Evolutionary conservation across 495 filamentous ascomycete species (phyloP).

Genomic region (Penicillium flavigenum): DNA sequence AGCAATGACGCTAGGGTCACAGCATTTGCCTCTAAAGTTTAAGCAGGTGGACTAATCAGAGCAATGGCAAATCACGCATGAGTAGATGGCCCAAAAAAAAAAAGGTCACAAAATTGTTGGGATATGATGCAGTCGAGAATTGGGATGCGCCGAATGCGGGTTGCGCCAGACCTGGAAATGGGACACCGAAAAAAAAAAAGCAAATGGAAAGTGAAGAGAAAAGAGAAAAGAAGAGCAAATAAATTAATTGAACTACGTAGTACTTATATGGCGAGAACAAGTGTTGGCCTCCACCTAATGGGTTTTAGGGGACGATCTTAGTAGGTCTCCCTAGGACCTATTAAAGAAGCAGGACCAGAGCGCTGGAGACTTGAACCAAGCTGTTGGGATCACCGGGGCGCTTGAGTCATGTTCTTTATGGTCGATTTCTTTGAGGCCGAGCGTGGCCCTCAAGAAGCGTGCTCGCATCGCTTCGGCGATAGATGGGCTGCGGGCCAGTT

Average conservation of each 20-base stretch:
- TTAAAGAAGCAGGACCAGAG: conserved; percentile 2
- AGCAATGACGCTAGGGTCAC: conserved; percentile 16
- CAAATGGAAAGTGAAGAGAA: conserved; percentile 7
- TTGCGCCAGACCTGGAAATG: conserved; percentile 14
- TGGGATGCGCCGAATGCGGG: conserved; percentile 31
- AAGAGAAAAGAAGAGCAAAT: not conserved
- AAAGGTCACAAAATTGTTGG: conserved; percentile 8
- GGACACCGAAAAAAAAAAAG: conserved; percentile 19
- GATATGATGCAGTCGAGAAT: conserved; percentile 24
- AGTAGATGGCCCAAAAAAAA: not conserved
- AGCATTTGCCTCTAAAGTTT: conserved; percentile 16
- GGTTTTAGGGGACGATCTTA: conserved; percentile 9
- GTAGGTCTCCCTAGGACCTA: not conserved
- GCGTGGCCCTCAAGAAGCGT: conserved; percentile 6
- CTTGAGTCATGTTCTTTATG: conserved; percentile 14
- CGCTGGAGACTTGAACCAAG: conserved; percentile 2
- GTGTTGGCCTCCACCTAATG: not conserved
- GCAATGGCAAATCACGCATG: conserved; percentile 2
- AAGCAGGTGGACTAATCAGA: not conserved
- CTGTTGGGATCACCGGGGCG: conserved; percentile 4
- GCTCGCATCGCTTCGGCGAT: conserved; percentile 23
- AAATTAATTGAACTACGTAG: not conserved
- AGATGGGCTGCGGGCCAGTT: conserved; percentile 32
- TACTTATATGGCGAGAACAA: conserved; percentile 11
- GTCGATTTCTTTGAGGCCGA: conserved; percentile 10